A percentile compares a stretch with the other conserved stretches of the same genome.
Conservation (phyloP, 495 filamentous ascomycete genomes). For the Aspergillus coremiiformis region DNA sequence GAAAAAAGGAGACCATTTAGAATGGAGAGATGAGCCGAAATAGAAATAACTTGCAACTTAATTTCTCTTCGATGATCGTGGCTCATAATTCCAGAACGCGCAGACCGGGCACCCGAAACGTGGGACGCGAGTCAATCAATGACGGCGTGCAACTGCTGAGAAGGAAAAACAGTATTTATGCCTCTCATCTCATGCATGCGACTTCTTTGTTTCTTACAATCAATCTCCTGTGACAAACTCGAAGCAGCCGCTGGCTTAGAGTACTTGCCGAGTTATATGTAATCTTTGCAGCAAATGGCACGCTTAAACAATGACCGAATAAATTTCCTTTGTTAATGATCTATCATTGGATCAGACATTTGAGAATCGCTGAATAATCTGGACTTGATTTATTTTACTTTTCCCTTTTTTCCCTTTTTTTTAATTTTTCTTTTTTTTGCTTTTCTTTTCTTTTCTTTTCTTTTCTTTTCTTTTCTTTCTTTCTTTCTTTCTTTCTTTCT, state of each 20-base stretch:
- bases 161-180: slow-evolving; percentile 1
- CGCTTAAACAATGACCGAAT: background rate
- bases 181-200: background rate
- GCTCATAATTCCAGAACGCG: slow-evolving; percentile 12
- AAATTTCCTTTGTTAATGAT: background rate
- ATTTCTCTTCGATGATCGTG: slow-evolving; percentile 11
- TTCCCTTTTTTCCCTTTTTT: slow-evolving; percentile 4
- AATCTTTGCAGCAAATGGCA: background rate
- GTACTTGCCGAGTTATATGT: background rate
- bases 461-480: background rate
- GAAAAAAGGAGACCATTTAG: background rate
- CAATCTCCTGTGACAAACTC: background rate
- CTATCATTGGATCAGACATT: background rate
- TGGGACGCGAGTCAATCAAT: slow-evolving; percentile 24
- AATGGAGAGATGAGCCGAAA: background rate
- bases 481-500: background rate
- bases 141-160: slow-evolving; percentile 14
- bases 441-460: background rate
- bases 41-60: slow-evolving; percentile 1
- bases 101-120: slow-evolving; percentile 16
- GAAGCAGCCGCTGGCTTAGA: background rate
- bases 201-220: background rate
- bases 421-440: background rate
- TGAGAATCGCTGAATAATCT: background rate
- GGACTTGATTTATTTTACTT: background rate